Conservation (phyloP, 805 yeast genomes). For the Candida chauliodis region DNA sequence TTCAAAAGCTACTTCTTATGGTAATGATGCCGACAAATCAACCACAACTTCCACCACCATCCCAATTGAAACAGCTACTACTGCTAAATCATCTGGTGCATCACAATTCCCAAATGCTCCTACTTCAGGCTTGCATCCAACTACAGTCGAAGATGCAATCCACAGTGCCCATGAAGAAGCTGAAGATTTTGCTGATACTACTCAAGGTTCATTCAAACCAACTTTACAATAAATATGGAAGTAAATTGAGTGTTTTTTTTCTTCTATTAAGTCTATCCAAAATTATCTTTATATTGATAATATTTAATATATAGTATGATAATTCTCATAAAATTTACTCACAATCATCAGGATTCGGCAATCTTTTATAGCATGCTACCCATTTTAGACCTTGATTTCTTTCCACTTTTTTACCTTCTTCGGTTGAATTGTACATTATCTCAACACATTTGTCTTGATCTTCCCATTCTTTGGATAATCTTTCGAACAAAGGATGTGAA, state of each 20-base stretch:
- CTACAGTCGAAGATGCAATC: conserved; percentile 23
- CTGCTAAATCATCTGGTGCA: conserved; percentile 29
- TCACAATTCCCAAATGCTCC: conserved; percentile 43
- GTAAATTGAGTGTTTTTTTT: too few species aligned
- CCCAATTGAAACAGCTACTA: conserved; percentile 13
- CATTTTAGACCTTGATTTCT: conserved; percentile 86
- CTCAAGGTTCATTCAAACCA: conserved; percentile 4
- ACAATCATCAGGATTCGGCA: conserved; percentile 52
- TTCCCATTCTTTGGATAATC: conserved; percentile 80
- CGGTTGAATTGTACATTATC: conserved; percentile 89
- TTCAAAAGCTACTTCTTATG: conserved; percentile 16
- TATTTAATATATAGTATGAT: background rate
- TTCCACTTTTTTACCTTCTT: conserved; percentile 95
- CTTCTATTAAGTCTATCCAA: background rate
- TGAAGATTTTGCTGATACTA: conserved; percentile 10
- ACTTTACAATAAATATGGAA: background rate
- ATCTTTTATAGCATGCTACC: conserved; percentile 80
- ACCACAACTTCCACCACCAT: conserved; percentile 37
- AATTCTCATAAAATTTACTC: conserved; percentile 5
- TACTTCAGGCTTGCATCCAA: conserved; percentile 16
- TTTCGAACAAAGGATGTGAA: conserved; percentile 85
- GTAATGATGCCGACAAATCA: conserved; percentile 32
- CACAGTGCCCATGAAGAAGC: conserved; percentile 19
- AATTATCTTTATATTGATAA: too few species aligned
- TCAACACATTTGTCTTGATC: conserved; percentile 72